Base-by-base conservation (phyloP, 768 basidiomycete genomes). In the Trametes maxima region DNA sequence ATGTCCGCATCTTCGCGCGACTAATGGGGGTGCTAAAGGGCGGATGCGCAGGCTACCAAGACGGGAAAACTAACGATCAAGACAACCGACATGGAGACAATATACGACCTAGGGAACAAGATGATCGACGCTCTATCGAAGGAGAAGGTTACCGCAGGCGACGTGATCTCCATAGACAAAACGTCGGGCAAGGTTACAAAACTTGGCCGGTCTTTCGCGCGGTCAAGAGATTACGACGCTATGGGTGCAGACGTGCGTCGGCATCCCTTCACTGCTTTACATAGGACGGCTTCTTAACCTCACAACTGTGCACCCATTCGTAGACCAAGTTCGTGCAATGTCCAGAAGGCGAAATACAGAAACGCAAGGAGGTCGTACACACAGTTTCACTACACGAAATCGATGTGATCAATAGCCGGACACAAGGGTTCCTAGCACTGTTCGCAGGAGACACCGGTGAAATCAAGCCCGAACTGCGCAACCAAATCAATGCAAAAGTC, bases 61-160 rank as follows among this genome's bases (percentile, higher is more conserved):
- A 98, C 97, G 1, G 97, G 96, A 2, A 95, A 97, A 73, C 75
- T 98, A 62, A 98, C 97, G 0, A 90, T 99, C 69, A 98, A 98
- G 76, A 96, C 94, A 14, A 97, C 95, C 2, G 96, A 98, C 74
- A 98, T 99, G 97, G 97, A 98, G 78, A 98, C 97, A 5, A 90
- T 99, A 35, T 99, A 99, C 72, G 97, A 99, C 76, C 83, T 98
- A 33, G 97, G 97, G 12, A 93, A 89, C 51, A 99, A 98, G 82
- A 98, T 99, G 97, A 98, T 99, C 50, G 97, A 99, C 67, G 89
- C 95, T 3, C 78, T 99, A 28, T 90, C 94, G 40, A 97, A 98
- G 76, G 97, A 98, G 78, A 98, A 98, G 69, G 94, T 98, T 6
- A 82, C 94, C 6, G 89, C 89, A 0, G 97, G 97, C 24, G 97